phyloP scores from a whole-genome alignment of 768 basidiomycete species.

The Asterophora parasitica region DNA sequence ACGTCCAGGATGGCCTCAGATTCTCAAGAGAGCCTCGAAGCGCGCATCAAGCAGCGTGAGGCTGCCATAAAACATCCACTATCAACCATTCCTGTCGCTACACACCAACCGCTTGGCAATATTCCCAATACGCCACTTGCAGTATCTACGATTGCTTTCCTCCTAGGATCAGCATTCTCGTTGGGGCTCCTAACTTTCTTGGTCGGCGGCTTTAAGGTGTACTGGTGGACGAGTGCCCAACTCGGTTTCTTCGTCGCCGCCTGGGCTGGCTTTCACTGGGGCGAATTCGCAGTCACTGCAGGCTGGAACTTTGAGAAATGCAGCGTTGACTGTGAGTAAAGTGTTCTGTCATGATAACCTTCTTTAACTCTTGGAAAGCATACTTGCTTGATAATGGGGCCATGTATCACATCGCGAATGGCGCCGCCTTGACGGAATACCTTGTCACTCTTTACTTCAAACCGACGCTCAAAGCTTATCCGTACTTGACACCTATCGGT shows the following conservation, averaged over 20 bases:
- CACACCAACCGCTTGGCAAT: slow-evolving; percentile 39
- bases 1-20: slow-evolving; percentile 27
- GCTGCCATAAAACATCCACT: slow-evolving; percentile 36
- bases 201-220: slow-evolving; percentile 36
- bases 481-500: slow-evolving; percentile 62
- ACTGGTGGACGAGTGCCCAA: slow-evolving; percentile 68
- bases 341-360: neutral
- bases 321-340: slow-evolving; percentile 81
- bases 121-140: slow-evolving; percentile 90
- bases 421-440: slow-evolving; percentile 76
- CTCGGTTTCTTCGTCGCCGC: slow-evolving; percentile 80
- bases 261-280: slow-evolving; percentile 89
- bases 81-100: slow-evolving; percentile 45
- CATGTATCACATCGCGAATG: slow-evolving; percentile 82
- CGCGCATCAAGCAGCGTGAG: slow-evolving; percentile 39
- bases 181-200: slow-evolving; percentile 50
- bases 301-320: slow-evolving; percentile 94
- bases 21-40: slow-evolving; percentile 32
- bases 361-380: slow-evolving; percentile 41
- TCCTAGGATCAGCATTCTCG: slow-evolving; percentile 72
- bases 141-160: slow-evolving; percentile 72
- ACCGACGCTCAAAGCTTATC: slow-evolving; percentile 55
- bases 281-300: slow-evolving; percentile 92
- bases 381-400: slow-evolving; percentile 89
- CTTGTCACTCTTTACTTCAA: slow-evolving; percentile 62